These are phyloP conservation scores for Telfairia occidentalis DNA, from an alignment of 331 rosid species.

Conservation along the genomic window DNA sequence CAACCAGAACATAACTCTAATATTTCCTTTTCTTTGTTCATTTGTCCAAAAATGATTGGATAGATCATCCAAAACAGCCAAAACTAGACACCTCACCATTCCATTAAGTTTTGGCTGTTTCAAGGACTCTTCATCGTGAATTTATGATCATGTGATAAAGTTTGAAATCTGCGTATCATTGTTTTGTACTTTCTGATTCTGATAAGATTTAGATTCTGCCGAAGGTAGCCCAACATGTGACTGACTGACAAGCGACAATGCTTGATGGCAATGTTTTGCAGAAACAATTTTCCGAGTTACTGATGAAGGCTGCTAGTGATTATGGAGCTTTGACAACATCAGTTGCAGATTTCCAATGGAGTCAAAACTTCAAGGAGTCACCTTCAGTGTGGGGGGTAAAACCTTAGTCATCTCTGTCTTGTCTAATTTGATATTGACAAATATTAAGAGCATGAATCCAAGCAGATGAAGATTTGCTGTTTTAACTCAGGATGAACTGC, in stretches of 20 bases:
- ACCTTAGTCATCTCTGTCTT: neutral
- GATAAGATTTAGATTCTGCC: conserved; percentile 1
- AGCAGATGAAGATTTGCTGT: neutral
- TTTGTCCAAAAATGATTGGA: neutral
- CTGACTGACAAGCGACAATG: neutral
- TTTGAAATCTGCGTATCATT: neutral
- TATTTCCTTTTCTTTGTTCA: neutral
- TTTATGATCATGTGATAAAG: neutral
- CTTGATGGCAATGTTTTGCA: conserved; percentile 28
- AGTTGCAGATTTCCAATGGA: conserved; percentile 94
- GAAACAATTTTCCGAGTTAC: conserved; percentile 90
- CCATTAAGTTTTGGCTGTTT: conserved; percentile 9
- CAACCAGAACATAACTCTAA: neutral
- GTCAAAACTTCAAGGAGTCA: conserved; percentile 91
- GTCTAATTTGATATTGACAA: neutral
- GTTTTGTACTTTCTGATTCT: conserved; percentile 4
- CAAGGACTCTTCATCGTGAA: neutral
- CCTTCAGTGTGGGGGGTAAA: conserved; percentile 97
- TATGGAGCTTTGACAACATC: conserved; percentile 93
- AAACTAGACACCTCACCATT: neutral
- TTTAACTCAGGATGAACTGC: neutral
- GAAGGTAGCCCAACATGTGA: neutral
- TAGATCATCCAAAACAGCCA: conserved; percentile 5
- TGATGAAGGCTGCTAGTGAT: conserved; percentile 96
- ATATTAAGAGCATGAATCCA: neutral